Base-by-base conservation (phyloP, 352 stramenopile genomes). In the Globisporangium apiculatum region DNA sequence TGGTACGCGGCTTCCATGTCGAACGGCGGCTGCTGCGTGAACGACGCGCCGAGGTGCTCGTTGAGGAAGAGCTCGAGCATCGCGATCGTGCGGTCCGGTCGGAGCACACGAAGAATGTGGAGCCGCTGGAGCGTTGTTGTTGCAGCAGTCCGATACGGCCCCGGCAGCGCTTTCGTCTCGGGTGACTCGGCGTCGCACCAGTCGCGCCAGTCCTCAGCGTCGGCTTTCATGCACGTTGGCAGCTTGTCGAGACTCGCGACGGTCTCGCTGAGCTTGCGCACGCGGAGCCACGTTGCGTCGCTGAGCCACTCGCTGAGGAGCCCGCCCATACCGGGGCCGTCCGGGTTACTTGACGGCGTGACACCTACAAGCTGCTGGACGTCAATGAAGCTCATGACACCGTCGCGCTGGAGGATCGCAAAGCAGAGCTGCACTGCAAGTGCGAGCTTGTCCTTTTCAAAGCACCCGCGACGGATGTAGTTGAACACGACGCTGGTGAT, bases 191-290 rank as follows among this genome's bases (percentile, higher is more conserved):
- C 65, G 42, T 98, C 89, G 65, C 92, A 98, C 92, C 93, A 99
- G 55, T 89, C 76, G 50, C 79, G 77, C 96, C 96, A 99, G 53
- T 98, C 96, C 52, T 99, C 96, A 9, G 83, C 87, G 58, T 99
- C 96, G 3, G 79, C 87, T 43, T 97, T 94, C 86, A 99, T 98
- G 41, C 81, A 86, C 46, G 97, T 94, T 4, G 91, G 92, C 35
- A 99, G 76, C 52, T 94, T 96, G 57, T 96, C 75, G 51, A 98
- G 94, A 36, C 73, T 76, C 17, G 85, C 66, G 48, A 97, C 78
- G 31, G 58, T 72, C 48, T 89, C 80, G 64, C 98, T 91, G 5
- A 98, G 72, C 57, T 87, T 94, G 38, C 97, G 94, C 4, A 98
- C 58, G 1, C 87, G 86, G 15, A 94, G 78, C 94, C 94, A 98